Conservation (phyloP, 2,329 filamentous ascomycete species). For the Alternaria dauci region DNA sequence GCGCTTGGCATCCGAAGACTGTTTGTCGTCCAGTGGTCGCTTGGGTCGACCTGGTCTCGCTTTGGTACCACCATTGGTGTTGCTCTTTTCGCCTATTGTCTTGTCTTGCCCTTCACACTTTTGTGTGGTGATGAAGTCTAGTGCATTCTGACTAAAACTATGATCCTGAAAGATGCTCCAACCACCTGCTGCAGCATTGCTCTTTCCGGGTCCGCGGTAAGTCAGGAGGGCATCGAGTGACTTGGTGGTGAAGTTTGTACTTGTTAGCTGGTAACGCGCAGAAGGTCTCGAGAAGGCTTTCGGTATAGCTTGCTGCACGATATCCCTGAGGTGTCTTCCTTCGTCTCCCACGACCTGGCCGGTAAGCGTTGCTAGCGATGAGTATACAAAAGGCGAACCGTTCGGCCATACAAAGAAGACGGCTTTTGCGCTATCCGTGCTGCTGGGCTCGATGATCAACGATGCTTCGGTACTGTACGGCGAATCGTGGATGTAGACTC, state of each 20-base stretch:
- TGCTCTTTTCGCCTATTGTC: slow-evolving; percentile 19
- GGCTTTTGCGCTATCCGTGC: slow-evolving; percentile 70
- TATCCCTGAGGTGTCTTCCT: slow-evolving; percentile 67
- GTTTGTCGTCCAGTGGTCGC: slow-evolving; percentile 34
- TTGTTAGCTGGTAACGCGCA: slow-evolving; percentile 73
- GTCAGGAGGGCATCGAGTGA: slow-evolving; percentile 75
- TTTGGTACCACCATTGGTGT: slow-evolving; percentile 26
- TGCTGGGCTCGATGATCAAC: slow-evolving; percentile 40
- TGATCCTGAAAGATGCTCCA: slow-evolving; percentile 82
- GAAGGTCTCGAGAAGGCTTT: slow-evolving; percentile 81
- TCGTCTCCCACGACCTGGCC: slow-evolving; percentile 48
- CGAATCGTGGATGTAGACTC: slow-evolving; percentile 80
- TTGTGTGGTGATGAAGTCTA: slow-evolving; percentile 55
- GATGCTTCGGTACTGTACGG: slow-evolving; percentile 71
- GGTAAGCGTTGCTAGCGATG: slow-evolving; percentile 58
- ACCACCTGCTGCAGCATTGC: slow-evolving; percentile 76
- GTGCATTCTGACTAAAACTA: slow-evolving; percentile 58
- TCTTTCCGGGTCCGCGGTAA: slow-evolving; percentile 72
- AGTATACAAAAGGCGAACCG: slow-evolving; percentile 77
- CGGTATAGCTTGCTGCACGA: slow-evolving; percentile 81
- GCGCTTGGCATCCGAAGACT: slow-evolving; percentile 60
- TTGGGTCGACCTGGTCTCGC: slow-evolving; percentile 39
- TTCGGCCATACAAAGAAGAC: slow-evolving; percentile 86
- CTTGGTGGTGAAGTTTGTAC: slow-evolving; percentile 73
- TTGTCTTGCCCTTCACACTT: slow-evolving; percentile 33